phyloP scores from a whole-genome alignment of 108 stramenopile genomes.

The Skeletonema marinoi region DNA sequence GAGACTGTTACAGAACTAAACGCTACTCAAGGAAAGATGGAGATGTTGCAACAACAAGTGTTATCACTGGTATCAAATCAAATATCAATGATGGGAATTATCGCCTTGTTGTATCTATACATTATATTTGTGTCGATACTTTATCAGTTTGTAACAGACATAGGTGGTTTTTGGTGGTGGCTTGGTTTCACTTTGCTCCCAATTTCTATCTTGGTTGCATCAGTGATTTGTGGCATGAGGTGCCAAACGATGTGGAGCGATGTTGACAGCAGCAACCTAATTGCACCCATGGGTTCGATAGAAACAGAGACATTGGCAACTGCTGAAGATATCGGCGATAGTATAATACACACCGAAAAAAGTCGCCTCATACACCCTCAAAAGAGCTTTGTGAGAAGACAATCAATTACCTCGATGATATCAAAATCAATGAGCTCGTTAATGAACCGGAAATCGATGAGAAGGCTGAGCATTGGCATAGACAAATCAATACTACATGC shows the following conservation, averaged over 20 bases:
- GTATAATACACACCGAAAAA: neutral
- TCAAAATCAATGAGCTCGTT: constrained; percentile 1
- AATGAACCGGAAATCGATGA: neutral
- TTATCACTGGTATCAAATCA: constrained; percentile 32
- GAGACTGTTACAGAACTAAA: constrained; percentile 39
- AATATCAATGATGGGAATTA: constrained; percentile 12
- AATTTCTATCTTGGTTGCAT: neutral
- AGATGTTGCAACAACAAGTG: constrained; percentile 38
- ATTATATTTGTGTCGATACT: constrained; percentile 5
- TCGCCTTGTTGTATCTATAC: constrained; percentile 14
- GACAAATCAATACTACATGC: constrained; percentile 9
- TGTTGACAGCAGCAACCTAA: neutral
- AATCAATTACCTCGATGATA: neutral
- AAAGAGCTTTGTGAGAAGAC: neutral
- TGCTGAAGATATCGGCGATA: neutral
- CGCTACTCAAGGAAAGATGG: constrained; percentile 33
- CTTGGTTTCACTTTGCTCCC: neutral
- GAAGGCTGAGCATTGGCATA: neutral
- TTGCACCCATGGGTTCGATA: neutral
- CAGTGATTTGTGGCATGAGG: constrained; percentile 3
- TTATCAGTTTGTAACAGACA: neutral
- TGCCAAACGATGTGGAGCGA: constrained; percentile 14
- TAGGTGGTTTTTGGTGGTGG: constrained; percentile 11
- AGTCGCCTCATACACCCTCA: neutral
- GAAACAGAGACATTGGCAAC: neutral